Evolutionary conservation across 2,329 filamentous ascomycete species (phyloP).

Genomic region (Emericellopsis cladophorae): DNA sequence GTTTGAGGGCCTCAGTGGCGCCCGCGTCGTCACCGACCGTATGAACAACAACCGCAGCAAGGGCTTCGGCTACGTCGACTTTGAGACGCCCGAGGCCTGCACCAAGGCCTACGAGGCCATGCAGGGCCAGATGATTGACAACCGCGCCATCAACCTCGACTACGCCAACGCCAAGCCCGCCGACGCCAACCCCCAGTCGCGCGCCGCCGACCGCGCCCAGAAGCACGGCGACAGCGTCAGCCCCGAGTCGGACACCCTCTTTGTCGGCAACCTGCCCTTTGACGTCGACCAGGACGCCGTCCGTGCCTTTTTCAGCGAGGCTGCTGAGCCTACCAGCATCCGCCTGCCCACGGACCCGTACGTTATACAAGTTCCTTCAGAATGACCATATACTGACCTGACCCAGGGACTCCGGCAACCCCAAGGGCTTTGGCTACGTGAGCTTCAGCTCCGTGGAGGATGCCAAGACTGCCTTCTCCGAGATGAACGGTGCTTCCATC

Average conservation of each 20-base stretch:
- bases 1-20: constrained; percentile 59
- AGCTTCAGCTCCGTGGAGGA: constrained; percentile 74
- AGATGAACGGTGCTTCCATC: constrained; percentile 53
- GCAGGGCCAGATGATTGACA: constrained; percentile 62
- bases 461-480: constrained; percentile 60
- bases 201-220: constrained; percentile 50
- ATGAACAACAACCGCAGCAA: constrained; percentile 64
- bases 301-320: constrained; percentile 59
- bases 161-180: constrained; percentile 57
- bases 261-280: constrained; percentile 85
- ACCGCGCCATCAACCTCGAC: constrained; percentile 66
- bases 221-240: constrained; percentile 70
- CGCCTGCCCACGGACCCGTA: constrained; percentile 77
- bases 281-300: constrained; percentile 67
- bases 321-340: constrained; percentile 61
- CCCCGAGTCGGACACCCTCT: constrained; percentile 75
- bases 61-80: constrained; percentile 91
- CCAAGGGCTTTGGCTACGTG: constrained; percentile 91
- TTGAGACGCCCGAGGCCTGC: constrained; percentile 53
- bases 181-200: constrained; percentile 35
- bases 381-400: neutral
- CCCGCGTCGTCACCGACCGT: constrained; percentile 75
- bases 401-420: constrained; percentile 58
- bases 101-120: constrained; percentile 62
- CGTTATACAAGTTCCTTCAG: constrained; percentile 16